phyloP scores from a whole-genome alignment of 345 rosid genomes.

The Anacardium occidentale region DNA sequence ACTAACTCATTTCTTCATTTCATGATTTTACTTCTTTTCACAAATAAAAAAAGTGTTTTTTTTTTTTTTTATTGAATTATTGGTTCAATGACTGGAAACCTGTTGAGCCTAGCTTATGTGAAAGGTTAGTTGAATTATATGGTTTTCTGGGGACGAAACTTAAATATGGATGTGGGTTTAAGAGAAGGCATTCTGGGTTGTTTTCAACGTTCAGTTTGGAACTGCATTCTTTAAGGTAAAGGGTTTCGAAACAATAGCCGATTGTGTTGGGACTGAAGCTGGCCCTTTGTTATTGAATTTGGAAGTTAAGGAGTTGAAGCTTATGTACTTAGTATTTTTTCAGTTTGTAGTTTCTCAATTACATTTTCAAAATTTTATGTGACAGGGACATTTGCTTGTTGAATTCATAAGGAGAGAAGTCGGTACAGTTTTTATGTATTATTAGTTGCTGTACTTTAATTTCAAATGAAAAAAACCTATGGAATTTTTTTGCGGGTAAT shows the following conservation, averaged over 20 bases:
- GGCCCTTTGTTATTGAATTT: background rate
- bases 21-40: background rate
- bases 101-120: background rate
- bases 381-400: background rate
- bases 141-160: background rate
- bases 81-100: background rate
- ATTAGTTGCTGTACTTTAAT: background rate
- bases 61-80: too few relatives aligned
- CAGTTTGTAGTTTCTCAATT: background rate
- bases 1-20: conserved; percentile 10
- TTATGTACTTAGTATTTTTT: background rate
- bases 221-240: background rate
- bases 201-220: background rate
- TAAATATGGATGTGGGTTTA: background rate
- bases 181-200: background rate
- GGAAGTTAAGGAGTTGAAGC: background rate
- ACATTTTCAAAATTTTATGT: background rate
- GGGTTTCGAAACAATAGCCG: background rate
- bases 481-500: background rate
- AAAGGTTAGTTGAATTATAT: background rate
- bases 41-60: background rate
- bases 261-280: background rate
- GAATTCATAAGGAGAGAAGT: background rate
- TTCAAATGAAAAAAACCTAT: background rate
- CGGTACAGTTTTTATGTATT: background rate